phyloP scores from a whole-genome alignment of 83 land plant genomes.

The Diphasiastrum complanatum region DNA sequence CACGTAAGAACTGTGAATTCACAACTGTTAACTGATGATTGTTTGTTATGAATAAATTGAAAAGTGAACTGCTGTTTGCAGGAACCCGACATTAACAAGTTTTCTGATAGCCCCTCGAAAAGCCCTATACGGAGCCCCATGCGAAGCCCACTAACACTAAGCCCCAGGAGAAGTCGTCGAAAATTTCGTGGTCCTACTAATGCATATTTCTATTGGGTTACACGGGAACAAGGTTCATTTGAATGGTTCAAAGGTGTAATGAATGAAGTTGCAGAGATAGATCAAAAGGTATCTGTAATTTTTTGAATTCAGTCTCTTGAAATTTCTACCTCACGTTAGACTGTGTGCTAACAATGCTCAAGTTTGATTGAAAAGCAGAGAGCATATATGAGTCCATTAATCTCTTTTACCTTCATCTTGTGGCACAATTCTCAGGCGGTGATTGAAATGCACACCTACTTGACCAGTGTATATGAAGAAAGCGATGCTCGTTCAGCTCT shows the following conservation, averaged over 20 bases:
- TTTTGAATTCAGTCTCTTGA: too few species aligned
- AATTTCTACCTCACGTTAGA: too few species aligned
- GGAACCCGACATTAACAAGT: background rate
- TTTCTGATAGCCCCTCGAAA: background rate
- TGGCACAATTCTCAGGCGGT: too few species aligned
- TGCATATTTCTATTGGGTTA: slow-evolving; percentile 94
- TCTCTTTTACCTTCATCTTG: too few species aligned
- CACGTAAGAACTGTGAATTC: slow-evolving; percentile 40
- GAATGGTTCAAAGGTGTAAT: slow-evolving; percentile 96
- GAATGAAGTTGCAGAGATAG: slow-evolving; percentile 83
- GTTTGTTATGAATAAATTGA: background rate
- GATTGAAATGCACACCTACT: slow-evolving; percentile 86
- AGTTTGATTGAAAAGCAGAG: too few species aligned
- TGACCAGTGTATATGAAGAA: slow-evolving; percentile 91
- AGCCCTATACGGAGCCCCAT: slow-evolving; percentile 20
- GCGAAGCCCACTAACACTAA: slow-evolving; percentile 23
- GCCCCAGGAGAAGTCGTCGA: slow-evolving; percentile 30
- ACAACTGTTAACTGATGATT: slow-evolving; percentile 12
- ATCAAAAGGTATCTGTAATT: slow-evolving; percentile 53
- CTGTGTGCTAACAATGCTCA: too few species aligned
- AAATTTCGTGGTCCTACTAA: slow-evolving; percentile 52
- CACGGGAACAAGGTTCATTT: slow-evolving; percentile 90
- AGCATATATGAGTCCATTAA: background rate
- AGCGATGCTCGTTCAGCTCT: slow-evolving; percentile 84
- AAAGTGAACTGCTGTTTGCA: background rate